Evolutionary conservation across 1,139 yeast species (phyloP).

Genomic region (Pichia cactophila): DNA sequence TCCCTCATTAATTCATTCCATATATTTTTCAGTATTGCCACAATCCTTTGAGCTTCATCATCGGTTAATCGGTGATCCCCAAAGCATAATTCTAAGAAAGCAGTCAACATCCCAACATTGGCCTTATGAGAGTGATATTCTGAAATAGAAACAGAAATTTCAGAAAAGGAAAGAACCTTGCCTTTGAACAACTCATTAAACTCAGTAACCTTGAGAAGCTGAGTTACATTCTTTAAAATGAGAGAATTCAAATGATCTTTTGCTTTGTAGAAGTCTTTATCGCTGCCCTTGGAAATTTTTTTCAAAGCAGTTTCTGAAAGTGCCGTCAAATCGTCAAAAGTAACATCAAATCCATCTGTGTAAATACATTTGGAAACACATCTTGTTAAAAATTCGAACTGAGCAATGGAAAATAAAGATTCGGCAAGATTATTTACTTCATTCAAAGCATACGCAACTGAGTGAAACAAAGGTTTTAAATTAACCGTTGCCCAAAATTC

Average conservation of each 20-base stretch:
- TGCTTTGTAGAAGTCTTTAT: conserved; percentile 36
- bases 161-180: conserved; percentile 11
- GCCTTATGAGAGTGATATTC: conserved; percentile 17
- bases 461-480: conserved; percentile 11
- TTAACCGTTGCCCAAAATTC: conserved; percentile 23
- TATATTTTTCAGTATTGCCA: conserved; percentile 33
- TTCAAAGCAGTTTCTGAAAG: conserved; percentile 14
- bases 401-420: conserved; percentile 28
- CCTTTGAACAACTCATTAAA: conserved; percentile 4
- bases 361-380: conserved; percentile 21
- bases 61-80: conserved; percentile 6
- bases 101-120: conserved; percentile 14
- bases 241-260: conserved; percentile 34
- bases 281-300: conserved; percentile 17
- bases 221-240: conserved; percentile 8
- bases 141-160: conserved; percentile 15
- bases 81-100: conserved; percentile 12
- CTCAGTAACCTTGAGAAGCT: conserved; percentile 14
- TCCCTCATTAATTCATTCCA: conserved; percentile 59
- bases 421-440: conserved; percentile 24
- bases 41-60: conserved; percentile 18
- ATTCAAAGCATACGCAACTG: conserved; percentile 6
- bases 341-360: conserved; percentile 17
- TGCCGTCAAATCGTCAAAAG: conserved; percentile 7
- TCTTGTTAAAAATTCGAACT: conserved; percentile 32